A percentile compares a stretch with the other conserved stretches of the same genome.
Evolutionary conservation across 257 asterid genomes (phyloP).

Genomic region (Nicotiana noctiflora): DNA sequence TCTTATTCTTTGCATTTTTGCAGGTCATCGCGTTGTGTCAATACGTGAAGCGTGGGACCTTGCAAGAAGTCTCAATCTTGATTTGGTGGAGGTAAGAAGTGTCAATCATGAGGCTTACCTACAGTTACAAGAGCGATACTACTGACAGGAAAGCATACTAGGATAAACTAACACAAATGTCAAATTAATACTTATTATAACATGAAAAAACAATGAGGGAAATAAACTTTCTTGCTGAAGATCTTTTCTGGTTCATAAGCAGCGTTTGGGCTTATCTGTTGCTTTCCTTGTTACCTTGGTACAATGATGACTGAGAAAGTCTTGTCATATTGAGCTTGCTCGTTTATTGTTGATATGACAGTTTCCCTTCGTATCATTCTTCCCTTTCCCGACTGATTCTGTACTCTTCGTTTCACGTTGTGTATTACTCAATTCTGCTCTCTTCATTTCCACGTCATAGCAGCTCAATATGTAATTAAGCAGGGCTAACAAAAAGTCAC

Average conservation of each 20-base stretch:
- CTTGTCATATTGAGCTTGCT: background rate
- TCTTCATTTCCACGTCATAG: background rate
- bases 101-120: background rate
- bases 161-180: background rate
- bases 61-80: conserved; percentile 54
- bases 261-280: background rate
- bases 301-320: background rate
- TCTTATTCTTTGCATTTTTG: conserved; percentile 10
- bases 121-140: background rate
- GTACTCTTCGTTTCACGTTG: background rate
- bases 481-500: background rate
- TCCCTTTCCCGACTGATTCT: background rate
- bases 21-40: conserved; percentile 59
- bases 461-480: background rate
- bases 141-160: background rate
- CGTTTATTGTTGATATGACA: background rate
- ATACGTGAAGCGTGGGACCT: conserved; percentile 46
- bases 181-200: background rate
- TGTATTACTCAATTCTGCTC: background rate
- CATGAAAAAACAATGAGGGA: background rate
- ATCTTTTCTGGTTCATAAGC: background rate
- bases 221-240: background rate
- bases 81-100: conserved; percentile 72
- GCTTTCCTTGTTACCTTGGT: background rate
- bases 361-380: background rate